Evolutionary conservation across 805 yeast genomes (phyloP), one percentile per base, ranked within the genome.

Genomic region (Kodamaea jinghongensis): DNA sequence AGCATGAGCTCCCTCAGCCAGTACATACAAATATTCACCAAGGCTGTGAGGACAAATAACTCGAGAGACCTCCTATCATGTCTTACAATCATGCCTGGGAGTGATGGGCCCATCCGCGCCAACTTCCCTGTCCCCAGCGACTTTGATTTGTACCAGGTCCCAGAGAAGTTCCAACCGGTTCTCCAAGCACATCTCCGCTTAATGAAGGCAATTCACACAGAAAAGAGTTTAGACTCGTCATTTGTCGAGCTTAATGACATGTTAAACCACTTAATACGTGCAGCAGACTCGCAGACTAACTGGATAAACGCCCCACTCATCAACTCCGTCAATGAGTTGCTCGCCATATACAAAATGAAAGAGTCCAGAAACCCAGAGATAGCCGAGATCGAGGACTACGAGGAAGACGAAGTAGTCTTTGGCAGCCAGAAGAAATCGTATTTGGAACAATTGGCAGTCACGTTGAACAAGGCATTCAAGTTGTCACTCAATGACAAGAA

Each of bases 401-500:
- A 49, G 23, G 42, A 45, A 32, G 68, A 54, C 15, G 37, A 30
- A 13, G 22, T 17, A 2, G 23, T 17, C 8, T 16, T 9, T n/a
- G 28, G 23, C 8, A 32, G 42, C 43, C 44, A 39, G 44, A 56
- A 28, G 60, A 60, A 3, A 11, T 46, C 63, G 14, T 47, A 60
- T 4, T 46, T 75, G 43, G 85, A 80, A 41, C 69, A 67, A 32
- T 73, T 86, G 30, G 81, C 86, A 0, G 67, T 80, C 44, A 71
- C 82, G 2, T 70, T 88, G 39, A 88, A 87, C 58, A 73, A 79
- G 44, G 76, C 90, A 5, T 84, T 87, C 63, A 86, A 83, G 42
- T 55, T 84, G 3, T 86, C 95, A 46, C 66, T 89, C 31, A 86
- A 85, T 46, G 96, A 89, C 59, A 73, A 90, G 42, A 79, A 79